These are phyloP conservation scores for Geranium brycei DNA, from an alignment of 345 rosid species.

Conservation along the genomic window DNA sequence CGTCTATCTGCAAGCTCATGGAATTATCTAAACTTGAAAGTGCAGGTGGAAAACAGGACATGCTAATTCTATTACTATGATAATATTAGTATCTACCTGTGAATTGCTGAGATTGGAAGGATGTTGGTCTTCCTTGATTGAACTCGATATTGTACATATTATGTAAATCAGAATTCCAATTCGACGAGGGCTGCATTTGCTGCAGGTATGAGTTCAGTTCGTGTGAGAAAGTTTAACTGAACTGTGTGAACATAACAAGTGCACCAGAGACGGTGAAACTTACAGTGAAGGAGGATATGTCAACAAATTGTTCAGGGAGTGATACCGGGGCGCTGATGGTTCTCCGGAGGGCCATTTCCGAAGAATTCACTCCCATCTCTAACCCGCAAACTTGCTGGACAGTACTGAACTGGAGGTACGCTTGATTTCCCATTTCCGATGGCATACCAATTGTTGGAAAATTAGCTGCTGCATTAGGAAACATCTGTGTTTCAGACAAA, in stretches of 20 bases:
- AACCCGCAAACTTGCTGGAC: conserved; percentile 42
- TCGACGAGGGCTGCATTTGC: conserved; percentile 39
- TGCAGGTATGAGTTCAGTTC: conserved; percentile 11
- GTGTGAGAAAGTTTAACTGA: not conserved
- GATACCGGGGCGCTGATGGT: conserved; percentile 36
- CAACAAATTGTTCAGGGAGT: conserved; percentile 28
- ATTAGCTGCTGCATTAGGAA: conserved; percentile 18
- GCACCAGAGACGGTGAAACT: conserved; percentile 3
- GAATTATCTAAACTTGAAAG: conserved; percentile 6
- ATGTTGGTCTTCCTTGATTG: conserved; percentile 31
- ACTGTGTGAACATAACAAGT: not conserved
- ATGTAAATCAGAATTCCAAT: conserved; percentile 59
- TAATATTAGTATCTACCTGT: conserved; percentile 24
- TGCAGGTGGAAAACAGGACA: conserved; percentile 10
- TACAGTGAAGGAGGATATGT: conserved; percentile 43
- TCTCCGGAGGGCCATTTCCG: conserved; percentile 32
- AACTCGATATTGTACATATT: conserved; percentile 46
- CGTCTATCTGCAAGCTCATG: not conserved
- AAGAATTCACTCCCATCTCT: conserved; percentile 31
- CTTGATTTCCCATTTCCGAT: conserved; percentile 33
- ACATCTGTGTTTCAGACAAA: conserved; percentile 16
- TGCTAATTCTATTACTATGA: no score
- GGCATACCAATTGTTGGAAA: conserved; percentile 38
- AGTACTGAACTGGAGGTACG: conserved; percentile 41
- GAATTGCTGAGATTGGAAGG: conserved; percentile 30